Evolutionary conservation across 2,329 filamentous ascomycete genomes (phyloP), one percentile per base, ranked within the genome.

Genomic region (Verticillium longisporum): DNA sequence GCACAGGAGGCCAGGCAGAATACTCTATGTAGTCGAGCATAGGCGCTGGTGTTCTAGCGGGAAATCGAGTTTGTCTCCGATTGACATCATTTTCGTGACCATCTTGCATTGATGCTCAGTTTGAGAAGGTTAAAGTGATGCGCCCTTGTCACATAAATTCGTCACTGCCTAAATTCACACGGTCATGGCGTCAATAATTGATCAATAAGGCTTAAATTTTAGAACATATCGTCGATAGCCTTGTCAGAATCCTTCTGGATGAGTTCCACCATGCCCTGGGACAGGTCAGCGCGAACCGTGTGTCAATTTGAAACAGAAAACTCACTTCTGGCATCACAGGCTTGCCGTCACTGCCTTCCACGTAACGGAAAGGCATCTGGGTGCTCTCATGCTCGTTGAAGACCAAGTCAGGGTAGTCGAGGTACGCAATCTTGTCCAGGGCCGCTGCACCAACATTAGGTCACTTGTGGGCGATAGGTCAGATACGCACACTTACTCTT

Each of bases 331-430:
- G 95, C 92, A 99, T 97, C 62, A 97, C 87, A 1, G 93, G 91
- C 67, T 91, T 81, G 55, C 90, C 92, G 61, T 90, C 80, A 11
- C 84, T 78, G 58, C 83, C 88, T 71, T 85, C 88, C 58, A 99
- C 93, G 72, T 99, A 99, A 67, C 95, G 91, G 76, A 99, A 99
- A 1, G 95, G 95, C 95, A 99, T 98, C 74, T 97, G 84, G 0
- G 93, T 97, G 73, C 90, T 95, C 77, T 99, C 95, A 70, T 96
- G 88, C 72, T 95, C 88, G 73, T 91, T 91, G 73, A 98, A 89
- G 71, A 88, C 88, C 71, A 99, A 84, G 71, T 98, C 94, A 0
- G 95, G 95, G 70, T 91, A 88, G 72, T 98, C 93, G 37, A 95
- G 74, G 71, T 95, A 97, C 1, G 87, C 82, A 37, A 99, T 89